Percentiles rank a stretch among this genome's conserved stretches.
Conservation (phyloP, 805 yeast species). For the Metschnikowia koreensis region DNA sequence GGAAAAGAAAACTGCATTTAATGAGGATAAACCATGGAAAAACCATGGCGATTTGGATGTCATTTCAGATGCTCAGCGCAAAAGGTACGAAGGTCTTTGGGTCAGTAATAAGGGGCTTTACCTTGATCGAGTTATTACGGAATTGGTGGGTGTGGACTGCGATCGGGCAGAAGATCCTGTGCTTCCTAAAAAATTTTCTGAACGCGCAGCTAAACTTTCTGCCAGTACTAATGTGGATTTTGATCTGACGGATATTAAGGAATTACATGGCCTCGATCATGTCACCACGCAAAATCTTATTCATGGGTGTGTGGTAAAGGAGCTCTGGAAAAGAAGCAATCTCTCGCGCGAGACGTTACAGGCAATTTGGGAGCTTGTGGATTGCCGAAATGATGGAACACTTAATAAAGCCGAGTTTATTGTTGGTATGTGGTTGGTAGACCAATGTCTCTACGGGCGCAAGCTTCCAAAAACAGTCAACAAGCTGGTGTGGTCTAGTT, state of each 20-base stretch:
- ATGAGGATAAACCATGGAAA: constrained; percentile 94
- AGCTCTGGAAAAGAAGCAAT: constrained; percentile 78
- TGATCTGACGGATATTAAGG: constrained; percentile 24
- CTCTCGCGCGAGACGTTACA: constrained; percentile 57
- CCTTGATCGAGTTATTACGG: constrained; percentile 38
- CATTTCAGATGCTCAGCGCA: constrained; percentile 65
- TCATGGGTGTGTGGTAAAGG: constrained; percentile 66
- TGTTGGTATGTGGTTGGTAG: constrained; percentile 98
- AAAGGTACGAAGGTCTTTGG: constrained; percentile 93
- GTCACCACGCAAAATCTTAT: constrained; percentile 36
- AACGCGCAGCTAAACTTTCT: constrained; percentile 25
- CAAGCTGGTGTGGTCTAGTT: constrained; percentile 77
- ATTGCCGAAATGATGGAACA: constrained; percentile 64
- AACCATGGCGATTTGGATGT: constrained; percentile 61
- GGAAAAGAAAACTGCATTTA: constrained; percentile 49
- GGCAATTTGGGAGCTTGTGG: constrained; percentile 73
- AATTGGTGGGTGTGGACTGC: constrained; percentile 34
- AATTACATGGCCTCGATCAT: constrained; percentile 30
- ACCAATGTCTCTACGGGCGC: constrained; percentile 91
- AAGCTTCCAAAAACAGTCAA: constrained; percentile 75
- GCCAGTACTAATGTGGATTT: constrained; percentile 23
- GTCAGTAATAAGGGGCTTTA: constrained; percentile 78
- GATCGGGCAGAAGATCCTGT: constrained; percentile 12
- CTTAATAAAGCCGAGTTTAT: constrained; percentile 78
- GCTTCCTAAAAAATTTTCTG: constrained; percentile 12